Evolutionary conservation across 306 rosid genomes (phyloP), one percentile per base, ranked within the genome.

Genomic region (Pyrus bretschneideri): DNA sequence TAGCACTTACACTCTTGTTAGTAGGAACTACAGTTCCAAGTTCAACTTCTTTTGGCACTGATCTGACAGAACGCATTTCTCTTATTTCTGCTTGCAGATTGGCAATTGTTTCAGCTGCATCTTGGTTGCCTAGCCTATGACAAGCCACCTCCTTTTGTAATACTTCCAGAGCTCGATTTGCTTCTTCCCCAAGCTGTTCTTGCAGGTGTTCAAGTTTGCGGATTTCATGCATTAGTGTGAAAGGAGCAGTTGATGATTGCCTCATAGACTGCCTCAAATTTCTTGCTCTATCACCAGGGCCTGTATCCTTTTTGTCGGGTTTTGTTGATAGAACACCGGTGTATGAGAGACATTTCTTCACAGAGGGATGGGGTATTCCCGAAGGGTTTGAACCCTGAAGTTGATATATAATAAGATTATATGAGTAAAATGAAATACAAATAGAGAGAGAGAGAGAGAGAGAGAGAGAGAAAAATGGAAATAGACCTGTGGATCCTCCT

Each of bases 181-280:
- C 99, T 85, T 96, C 99, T 79, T 96, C 96, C 61, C 99, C 99
- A 38, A 96, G 93, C 89, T 93, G 97, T 87, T 96, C 97, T 69
- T 96, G 99, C 76, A 96, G 96, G 81, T 93, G 98, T 90, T 96
- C 99, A 40, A 96, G 97, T 86, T 96, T 96, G 65, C 99, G 97
- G 81, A 96, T 96, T 84, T 96, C 99, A 83, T 96, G 98, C 99
- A 96, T 80, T 42, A 96, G 96, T 57, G 99, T 84, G 84, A 96
- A 91, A 67, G 99, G 99, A 86, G 99, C 98, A 40, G 98, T 70
- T 21, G 99, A 91, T 5, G 98, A 91, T 82, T 93, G 98, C 86
- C 96, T 88, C 89, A 96, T 88, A 38, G 98, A 91, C 84, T 91
- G 98, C 88, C 98, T 92, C 80, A 91, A 57, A 72, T 72, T 92